Base-by-base conservation (phyloP, 352 stramenopile species). In the Phytophthora ramorum region DNA sequence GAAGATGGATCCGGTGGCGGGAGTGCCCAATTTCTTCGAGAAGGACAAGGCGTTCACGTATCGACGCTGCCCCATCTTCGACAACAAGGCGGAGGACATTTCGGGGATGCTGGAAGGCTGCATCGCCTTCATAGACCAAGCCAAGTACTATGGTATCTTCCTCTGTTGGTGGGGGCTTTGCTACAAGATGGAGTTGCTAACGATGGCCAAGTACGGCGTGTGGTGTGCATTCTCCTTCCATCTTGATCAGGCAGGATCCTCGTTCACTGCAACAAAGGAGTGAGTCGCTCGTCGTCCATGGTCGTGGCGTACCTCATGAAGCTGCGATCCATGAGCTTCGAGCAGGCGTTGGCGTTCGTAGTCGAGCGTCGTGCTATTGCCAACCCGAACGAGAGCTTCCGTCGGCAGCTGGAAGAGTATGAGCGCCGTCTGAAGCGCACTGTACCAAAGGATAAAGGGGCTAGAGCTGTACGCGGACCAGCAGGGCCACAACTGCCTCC, bases 291-390 rank as follows among this genome's bases (percentile, higher is more conserved):
- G 26, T 82, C 87, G 51, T 95, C 91, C 24, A 86, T 98, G 64
- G 89, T 98, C 30, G 66, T 96, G 41, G 92, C 85, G 13, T 98
- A 98, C 79, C 71, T 98, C 22, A 97, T 98, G 81, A 93, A 96
- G 55, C 69, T 75, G n/a, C 63, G 83, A 13, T 71, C 62, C 16
- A 83, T 97, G 66, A 79, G 63, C 46, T 89, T 88, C 26, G 69
- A 79, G 8, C 83, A 95, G 24, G 90, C 91, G 9, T 63, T 96
- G 22, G 44, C 50, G 17, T 81, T 91, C 30, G 78, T 97, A 4
- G 50, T 74, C 2, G 59, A 71, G 1, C 85, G 80, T 35, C 80
- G 82, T 14, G 61, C 81, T 6, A 66, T 93, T n/a, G 85, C 75
- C 28, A 89, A 91, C 48, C 87, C 87, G 19, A 95, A 95, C 48